A percentile compares a stretch with the other conserved stretches of the same genome.
Conservation (phyloP, 2,329 filamentous ascomycete species). For the Cordyceps militaris region DNA sequence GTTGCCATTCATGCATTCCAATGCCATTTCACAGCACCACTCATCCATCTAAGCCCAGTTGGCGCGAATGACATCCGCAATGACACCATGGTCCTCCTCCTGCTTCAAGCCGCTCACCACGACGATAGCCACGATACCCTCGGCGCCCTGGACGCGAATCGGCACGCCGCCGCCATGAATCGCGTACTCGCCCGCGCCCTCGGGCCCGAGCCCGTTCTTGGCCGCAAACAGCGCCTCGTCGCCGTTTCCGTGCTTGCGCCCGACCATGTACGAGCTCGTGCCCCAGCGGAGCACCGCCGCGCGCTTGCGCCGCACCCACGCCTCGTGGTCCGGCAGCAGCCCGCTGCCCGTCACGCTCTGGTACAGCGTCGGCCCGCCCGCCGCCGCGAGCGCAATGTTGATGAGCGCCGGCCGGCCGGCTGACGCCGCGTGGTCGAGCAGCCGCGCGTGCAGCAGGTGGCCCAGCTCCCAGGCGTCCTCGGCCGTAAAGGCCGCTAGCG, state of each 20-base stretch:
- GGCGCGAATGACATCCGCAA: constrained; percentile 59
- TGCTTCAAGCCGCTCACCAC: constrained; percentile 72
- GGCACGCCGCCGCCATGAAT: constrained; percentile 75
- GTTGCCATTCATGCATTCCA: no score
- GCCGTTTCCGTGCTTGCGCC: constrained; percentile 52
- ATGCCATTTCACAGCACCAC: no score
- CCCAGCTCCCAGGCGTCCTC: constrained; percentile 60
- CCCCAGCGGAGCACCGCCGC: constrained; percentile 67
- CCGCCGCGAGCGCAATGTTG: constrained; percentile 54
- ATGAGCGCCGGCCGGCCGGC: constrained; percentile 44
- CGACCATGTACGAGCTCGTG: constrained; percentile 62
- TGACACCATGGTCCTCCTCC: constrained; percentile 68
- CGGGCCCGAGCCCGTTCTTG: constrained; percentile 55
- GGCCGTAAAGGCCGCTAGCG: constrained; percentile 49
- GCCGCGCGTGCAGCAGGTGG: constrained; percentile 55
- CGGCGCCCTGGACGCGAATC: constrained; percentile 63
- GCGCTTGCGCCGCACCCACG: constrained; percentile 64
- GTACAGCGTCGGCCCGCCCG: constrained; percentile 54
- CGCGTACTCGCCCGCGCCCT: constrained; percentile 55
- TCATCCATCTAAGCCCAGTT: constrained; percentile 26
- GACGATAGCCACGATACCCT: constrained; percentile 68
- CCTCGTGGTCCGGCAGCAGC: constrained; percentile 63
- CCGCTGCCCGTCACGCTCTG: constrained; percentile 61
- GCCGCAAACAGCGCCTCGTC: constrained; percentile 58
- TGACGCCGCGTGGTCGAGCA: constrained; percentile 37